phyloP scores from a whole-genome alignment of 1,139 yeast species.

The Yamadazyma friedrichii region DNA sequence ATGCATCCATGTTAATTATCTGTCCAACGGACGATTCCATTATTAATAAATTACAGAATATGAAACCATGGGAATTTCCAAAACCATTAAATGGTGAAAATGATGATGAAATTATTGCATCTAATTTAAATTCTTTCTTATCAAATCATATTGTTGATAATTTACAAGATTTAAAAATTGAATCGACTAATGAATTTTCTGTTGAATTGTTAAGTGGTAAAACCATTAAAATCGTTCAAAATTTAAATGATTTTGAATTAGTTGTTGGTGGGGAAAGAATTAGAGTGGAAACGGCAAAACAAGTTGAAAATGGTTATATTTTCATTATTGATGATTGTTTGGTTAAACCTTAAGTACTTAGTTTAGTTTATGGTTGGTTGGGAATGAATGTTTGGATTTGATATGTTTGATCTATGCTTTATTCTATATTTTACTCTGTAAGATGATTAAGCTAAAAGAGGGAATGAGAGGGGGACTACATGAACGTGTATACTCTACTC shows the following conservation, averaged over 20 bases:
- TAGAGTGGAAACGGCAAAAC: constrained; percentile 38
- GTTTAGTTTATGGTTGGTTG: background rate
- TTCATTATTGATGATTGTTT: constrained; percentile 48
- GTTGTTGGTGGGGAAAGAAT: constrained; percentile 16
- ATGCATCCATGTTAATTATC: constrained; percentile 46
- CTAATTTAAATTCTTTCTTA: constrained; percentile 52
- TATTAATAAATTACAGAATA: constrained; percentile 24
- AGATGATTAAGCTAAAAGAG: background rate
- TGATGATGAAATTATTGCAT: constrained; percentile 38
- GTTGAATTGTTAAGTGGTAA: constrained; percentile 36
- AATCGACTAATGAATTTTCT: constrained; percentile 14
- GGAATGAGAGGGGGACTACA: background rate
- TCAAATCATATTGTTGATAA: constrained; percentile 47
- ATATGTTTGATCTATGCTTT: background rate
- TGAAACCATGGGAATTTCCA: constrained; percentile 76
- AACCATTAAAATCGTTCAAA: constrained; percentile 37
- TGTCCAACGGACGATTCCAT: constrained; percentile 64
- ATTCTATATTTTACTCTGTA: background rate
- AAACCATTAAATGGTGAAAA: constrained; percentile 31
- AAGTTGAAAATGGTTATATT: constrained; percentile 60
- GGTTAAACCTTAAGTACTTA: constrained; percentile 19
- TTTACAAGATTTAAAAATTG: constrained; percentile 17
- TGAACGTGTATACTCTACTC: background rate
- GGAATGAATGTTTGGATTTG: constrained; percentile 3
- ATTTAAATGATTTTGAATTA: constrained; percentile 29